A percentile compares a stretch with the other conserved stretches of the same genome.
phyloP scores from a whole-genome alignment of 257 asterid genomes.

The Thymus mandschuricus region DNA sequence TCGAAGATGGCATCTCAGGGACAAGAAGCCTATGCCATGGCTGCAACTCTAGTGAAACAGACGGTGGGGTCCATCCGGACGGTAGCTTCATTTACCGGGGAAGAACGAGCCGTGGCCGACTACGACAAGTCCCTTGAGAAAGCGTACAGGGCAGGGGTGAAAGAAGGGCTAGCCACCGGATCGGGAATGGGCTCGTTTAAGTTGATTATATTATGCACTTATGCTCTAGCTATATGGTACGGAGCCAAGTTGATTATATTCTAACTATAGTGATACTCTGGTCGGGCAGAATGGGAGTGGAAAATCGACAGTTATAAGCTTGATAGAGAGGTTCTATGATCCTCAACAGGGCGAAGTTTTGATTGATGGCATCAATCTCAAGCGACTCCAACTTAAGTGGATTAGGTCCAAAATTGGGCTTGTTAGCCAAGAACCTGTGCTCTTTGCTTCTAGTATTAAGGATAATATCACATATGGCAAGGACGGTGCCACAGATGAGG shows the following conservation, averaged over 20 bases:
- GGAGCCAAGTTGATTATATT: conserved; percentile 63
- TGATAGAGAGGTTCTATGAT: conserved; percentile 72
- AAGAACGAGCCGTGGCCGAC: conserved; percentile 52
- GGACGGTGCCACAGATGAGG: conserved; percentile 60
- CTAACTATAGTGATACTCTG: too few relatives aligned
- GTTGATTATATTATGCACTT: conserved; percentile 48
- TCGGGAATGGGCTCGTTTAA: conserved; percentile 46
- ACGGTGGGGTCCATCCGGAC: conserved; percentile 58
- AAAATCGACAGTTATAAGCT: conserved; percentile 63
- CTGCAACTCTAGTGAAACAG: conserved; percentile 55
- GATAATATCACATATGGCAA: conserved; percentile 73
- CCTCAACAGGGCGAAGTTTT: conserved; percentile 59
- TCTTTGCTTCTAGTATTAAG: conserved; percentile 59
- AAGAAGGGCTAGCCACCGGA: conserved; percentile 51
- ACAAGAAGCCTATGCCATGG: conserved; percentile 58
- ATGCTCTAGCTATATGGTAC: conserved; percentile 58
- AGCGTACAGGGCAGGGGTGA: conserved; percentile 52
- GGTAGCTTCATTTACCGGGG: conserved; percentile 75
- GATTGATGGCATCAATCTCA: conserved; percentile 58
- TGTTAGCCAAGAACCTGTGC: conserved; percentile 77
- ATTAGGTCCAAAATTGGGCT: conserved; percentile 65
- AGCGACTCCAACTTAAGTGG: conserved; percentile 59
- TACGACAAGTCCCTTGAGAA: conserved; percentile 52
- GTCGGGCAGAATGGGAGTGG: conserved; percentile 84
- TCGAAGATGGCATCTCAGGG: conserved; percentile 52